Base-by-base conservation (phyloP, 192 early-diverging fungal genomes). In the Coemansia sp. region DNA sequence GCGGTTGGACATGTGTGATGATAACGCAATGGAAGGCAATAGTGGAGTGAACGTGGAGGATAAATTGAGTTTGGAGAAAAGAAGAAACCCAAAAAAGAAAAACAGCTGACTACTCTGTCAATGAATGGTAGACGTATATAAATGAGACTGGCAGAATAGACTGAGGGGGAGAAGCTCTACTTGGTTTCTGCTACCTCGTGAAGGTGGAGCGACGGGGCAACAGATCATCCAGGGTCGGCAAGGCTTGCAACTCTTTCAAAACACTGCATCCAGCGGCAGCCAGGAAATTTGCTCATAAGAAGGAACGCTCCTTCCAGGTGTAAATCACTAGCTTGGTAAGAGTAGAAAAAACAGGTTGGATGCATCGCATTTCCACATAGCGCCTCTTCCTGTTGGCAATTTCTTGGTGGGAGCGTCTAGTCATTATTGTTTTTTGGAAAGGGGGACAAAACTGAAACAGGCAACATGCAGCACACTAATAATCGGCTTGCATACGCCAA, bases 1-100 rank as follows among this genome's bases (percentile, higher is more conserved):
- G 35, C 77, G 72, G 6, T 46, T 56, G 4, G 77, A 62, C 77
- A 79, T 79, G 54, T 46, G 50, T n/a, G 46, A 48, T 48, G 46
- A n/a, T 48, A 48, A 19, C 21, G 46, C 19, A 48, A 48, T 48
- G 46, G 46, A 48, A 19, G 19, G 9, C 19, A 24, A 48, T 21
- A 48, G 46, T 48, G 46, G 21, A 19, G n/a, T 24, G n/a, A 48
- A 7, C 46, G 2, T 19, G 19, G 19, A 41, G 14, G 0, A 24
- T 19, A 48, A 48, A 19, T 48, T n/a, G 19, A 48, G 46, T 24
- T 48, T 48, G 21, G 46, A 48, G 46, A 48, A 48, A 48, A 10
- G 46, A 8, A 21, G n/a, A 24, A 21, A 48, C 19, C 24, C 24
- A 27, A 27, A 27, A 27, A 27, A 27, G 1, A 27, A 48, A 48